Percentiles rank a stretch among this genome's conserved stretches.
Evolutionary conservation across 345 rosid genomes (phyloP).

Genomic region (Gossypium herbaceum): DNA sequence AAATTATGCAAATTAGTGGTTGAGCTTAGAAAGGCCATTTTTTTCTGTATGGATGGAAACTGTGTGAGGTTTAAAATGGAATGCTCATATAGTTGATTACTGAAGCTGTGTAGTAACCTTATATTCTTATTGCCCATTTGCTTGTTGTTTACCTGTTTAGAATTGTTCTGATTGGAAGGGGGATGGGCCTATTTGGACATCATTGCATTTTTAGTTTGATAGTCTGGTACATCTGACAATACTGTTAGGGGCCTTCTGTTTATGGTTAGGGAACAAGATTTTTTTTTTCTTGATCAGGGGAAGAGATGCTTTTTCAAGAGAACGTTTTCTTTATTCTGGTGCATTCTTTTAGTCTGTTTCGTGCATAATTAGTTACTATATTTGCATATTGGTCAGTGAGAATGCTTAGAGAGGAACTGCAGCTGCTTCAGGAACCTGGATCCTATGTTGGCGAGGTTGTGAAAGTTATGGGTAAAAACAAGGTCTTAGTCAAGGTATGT

Average conservation of each 20-base stretch:
- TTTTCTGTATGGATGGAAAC: neutral
- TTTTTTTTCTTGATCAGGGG: neutral
- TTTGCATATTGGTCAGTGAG: slow-evolving; percentile 45
- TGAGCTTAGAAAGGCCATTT: neutral
- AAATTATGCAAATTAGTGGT: neutral
- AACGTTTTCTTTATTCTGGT: neutral
- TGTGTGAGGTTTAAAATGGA: neutral
- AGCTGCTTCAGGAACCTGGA: slow-evolving; percentile 98
- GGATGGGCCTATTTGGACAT: neutral
- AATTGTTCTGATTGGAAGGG: neutral
- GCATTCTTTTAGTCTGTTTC: neutral
- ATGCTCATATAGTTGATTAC: neutral
- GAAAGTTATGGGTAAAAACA: slow-evolving; percentile 98
- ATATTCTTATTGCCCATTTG: neutral
- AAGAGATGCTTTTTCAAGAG: neutral
- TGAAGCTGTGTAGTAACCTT: neutral
- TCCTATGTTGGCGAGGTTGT: slow-evolving; percentile 99
- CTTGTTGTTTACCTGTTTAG: neutral
- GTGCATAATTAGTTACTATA: neutral
- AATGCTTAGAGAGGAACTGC: slow-evolving; percentile 94
- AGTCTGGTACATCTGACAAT: neutral
- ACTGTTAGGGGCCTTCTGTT: neutral
- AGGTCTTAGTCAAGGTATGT: slow-evolving; percentile 86
- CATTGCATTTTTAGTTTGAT: neutral
- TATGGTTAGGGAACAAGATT: neutral